Evolutionary conservation across 208 protist species (phyloP).

Genomic region (Naegleria lovaniensis): DNA sequence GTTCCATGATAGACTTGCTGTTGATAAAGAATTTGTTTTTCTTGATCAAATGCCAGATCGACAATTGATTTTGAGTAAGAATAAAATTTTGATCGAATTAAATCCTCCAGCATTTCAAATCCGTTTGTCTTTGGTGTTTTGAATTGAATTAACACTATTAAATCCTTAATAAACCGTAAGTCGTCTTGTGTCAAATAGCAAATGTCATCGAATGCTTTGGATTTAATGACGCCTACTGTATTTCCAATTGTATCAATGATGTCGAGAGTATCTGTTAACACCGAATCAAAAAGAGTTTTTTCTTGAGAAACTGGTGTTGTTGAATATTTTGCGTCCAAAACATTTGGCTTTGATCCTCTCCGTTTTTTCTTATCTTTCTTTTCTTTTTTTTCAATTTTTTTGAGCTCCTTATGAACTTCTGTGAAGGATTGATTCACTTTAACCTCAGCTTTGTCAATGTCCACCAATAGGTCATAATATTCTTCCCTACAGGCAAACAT

Average conservation of each 20-base stretch:
- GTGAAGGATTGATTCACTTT: neutral
- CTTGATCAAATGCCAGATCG: neutral
- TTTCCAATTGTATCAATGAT: neutral
- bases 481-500: conserved; percentile 22
- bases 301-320: neutral
- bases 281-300: neutral
- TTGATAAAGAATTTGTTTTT: neutral
- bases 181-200: neutral
- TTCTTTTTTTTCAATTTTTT: neutral
- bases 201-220: neutral
- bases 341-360: neutral
- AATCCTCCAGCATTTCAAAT: neutral
- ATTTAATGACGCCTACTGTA: neutral
- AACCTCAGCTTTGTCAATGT: conserved; percentile 13
- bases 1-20: neutral
- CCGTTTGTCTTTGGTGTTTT: neutral
- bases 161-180: neutral
- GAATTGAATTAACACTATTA: neutral
- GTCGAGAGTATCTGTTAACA: neutral
- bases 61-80: neutral
- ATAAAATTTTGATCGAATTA: neutral
- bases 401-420: neutral
- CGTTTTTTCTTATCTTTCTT: neutral
- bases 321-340: neutral
- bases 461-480: neutral